Evolutionary conservation across 2,329 filamentous ascomycete genomes (phyloP).

Genomic region (Epichloe hybrida): DNA sequence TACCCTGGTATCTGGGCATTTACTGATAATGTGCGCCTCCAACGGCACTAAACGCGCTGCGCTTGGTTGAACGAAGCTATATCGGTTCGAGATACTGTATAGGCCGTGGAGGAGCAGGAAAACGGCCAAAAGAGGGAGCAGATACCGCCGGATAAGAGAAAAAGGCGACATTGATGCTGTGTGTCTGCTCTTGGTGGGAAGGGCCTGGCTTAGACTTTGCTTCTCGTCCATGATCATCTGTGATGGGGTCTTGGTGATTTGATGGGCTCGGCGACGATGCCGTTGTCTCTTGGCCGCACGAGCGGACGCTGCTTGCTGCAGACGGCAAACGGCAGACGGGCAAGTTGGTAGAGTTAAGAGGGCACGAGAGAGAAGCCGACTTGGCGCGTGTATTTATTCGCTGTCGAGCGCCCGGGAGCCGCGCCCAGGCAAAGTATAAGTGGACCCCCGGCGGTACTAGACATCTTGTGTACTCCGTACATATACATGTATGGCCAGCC

Average conservation of each 20-base stretch:
- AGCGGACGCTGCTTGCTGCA: too few relatives aligned
- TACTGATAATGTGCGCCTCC: slow-evolving; percentile 93
- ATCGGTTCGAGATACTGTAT: background rate
- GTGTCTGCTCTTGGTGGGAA: background rate
- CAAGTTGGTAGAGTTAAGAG: too few relatives aligned
- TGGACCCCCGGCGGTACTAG: too few relatives aligned
- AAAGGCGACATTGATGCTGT: slow-evolving; percentile 1
- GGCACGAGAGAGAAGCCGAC: too few relatives aligned
- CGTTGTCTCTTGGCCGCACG: too few relatives aligned
- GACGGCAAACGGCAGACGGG: too few relatives aligned
- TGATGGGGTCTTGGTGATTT: background rate
- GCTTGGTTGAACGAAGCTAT: background rate
- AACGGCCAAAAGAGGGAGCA: slow-evolving; percentile 2
- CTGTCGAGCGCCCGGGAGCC: too few relatives aligned
- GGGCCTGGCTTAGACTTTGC: background rate
- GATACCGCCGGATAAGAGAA: slow-evolving; percentile 1
- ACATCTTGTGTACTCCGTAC: too few relatives aligned
- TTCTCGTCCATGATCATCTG: slow-evolving; percentile 2
- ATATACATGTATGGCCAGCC: too few relatives aligned
- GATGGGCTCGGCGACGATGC: background rate
- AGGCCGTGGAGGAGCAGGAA: slow-evolving; percentile 1
- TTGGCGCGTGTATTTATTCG: too few relatives aligned
- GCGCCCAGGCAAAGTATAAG: too few relatives aligned
- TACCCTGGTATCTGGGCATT: slow-evolving; percentile 79
- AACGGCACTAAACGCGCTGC: slow-evolving; percentile 48